These are phyloP conservation scores for Malbranchea zuffiana DNA, from an alignment of 2,329 filamentous ascomycete species.

Conservation along the genomic window DNA sequence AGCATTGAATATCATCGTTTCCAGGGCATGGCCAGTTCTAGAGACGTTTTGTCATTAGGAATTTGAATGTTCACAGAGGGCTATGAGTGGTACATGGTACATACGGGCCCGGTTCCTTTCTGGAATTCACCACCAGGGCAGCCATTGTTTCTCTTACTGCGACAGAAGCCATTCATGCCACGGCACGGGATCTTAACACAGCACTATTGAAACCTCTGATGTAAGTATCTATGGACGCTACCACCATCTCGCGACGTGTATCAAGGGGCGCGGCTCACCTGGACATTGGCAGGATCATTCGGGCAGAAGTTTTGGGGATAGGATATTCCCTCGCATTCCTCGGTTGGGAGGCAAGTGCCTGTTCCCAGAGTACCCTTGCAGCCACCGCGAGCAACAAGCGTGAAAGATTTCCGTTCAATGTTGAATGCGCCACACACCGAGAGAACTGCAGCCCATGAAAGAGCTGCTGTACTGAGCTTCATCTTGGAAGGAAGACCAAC, in stretches of 20 bases:
- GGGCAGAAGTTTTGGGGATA: neutral
- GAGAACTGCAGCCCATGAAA: no score
- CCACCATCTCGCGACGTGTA: no score
- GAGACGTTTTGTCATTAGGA: neutral
- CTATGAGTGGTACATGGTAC: neutral
- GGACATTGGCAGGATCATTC: neutral
- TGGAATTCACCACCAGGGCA: constrained; percentile 1
- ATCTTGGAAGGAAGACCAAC: no score
- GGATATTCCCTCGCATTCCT: neutral
- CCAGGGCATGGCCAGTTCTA: constrained; percentile 2
- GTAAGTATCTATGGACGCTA: no score
- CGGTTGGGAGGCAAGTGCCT: constrained; percentile 1
- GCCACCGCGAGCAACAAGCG: no score
- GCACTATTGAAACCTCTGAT: no score
- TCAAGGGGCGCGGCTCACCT: no score
- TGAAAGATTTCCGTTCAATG: no score
- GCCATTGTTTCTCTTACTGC: neutral
- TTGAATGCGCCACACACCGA: no score
- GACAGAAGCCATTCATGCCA: constrained; percentile 2
- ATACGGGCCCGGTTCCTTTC: neutral
- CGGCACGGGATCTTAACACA: no score
- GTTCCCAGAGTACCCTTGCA: neutral
- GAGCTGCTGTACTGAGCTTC: no score
- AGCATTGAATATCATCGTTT: constrained; percentile 1
- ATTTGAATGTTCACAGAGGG: neutral